Conservation (phyloP, 23 red algal species). For the Gracilaria caudata region DNA sequence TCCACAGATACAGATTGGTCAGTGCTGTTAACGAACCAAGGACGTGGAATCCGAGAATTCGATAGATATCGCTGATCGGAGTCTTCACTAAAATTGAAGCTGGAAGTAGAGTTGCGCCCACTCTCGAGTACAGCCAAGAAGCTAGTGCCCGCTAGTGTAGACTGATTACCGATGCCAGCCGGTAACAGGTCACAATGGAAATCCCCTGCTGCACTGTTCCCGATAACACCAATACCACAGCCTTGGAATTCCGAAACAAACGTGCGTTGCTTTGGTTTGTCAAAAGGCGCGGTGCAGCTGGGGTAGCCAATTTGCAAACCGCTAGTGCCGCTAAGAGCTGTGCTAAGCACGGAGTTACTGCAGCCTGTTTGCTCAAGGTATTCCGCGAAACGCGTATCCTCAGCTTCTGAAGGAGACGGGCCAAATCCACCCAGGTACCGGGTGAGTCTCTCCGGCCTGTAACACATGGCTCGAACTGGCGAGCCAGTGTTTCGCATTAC, state of each 20-base stretch:
- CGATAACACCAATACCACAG: background rate
- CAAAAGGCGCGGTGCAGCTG: background rate
- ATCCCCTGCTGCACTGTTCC: background rate
- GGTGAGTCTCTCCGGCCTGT: background rate
- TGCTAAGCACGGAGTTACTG: background rate
- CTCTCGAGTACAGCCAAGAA: constrained; percentile 19
- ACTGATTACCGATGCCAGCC: background rate
- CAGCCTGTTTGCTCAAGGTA: constrained; percentile 11
- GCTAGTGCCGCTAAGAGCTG: constrained; percentile 4
- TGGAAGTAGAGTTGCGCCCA: background rate
- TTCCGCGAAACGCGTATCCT: background rate
- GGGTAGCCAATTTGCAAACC: constrained; percentile 19
- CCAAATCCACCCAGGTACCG: constrained; percentile 11
- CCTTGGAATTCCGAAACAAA: constrained; percentile 7
- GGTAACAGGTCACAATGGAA: constrained; percentile 21
- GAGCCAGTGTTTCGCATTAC: background rate
- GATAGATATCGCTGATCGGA: constrained; percentile 6
- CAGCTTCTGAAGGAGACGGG: constrained; percentile 5
- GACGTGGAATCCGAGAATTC: background rate
- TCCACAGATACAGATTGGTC: background rate
- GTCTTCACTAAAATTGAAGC: background rate
- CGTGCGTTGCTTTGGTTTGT: background rate
- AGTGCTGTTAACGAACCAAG: constrained; percentile 18
- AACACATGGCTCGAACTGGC: constrained; percentile 7
- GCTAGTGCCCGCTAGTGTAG: background rate